These are phyloP conservation scores for Astrothelium macrocarpum DNA, from an alignment of 495 filamentous ascomycete genomes.

Conservation along the genomic window DNA sequence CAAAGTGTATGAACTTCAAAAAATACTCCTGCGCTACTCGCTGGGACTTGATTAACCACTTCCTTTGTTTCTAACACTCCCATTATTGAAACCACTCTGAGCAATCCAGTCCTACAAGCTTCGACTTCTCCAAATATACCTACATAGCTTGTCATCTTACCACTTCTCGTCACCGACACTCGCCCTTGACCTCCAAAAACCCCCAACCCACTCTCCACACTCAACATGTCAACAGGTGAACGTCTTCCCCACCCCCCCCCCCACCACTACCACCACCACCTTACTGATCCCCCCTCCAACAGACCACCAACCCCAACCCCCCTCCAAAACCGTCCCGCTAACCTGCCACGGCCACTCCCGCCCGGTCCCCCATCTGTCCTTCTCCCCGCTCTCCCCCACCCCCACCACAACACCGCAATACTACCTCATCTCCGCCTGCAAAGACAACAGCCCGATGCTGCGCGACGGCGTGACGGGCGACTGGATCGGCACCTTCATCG, in stretches of 20 bases:
- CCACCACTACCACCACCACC: slow-evolving; percentile 24
- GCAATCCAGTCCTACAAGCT: no score
- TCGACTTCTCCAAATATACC: no score
- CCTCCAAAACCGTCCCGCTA: slow-evolving; percentile 71
- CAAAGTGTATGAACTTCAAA: no score
- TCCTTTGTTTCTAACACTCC: not conserved
- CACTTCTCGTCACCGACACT: no score
- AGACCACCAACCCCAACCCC: not conserved
- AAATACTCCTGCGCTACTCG: no score
- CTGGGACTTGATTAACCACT: no score
- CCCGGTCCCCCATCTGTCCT: slow-evolving; percentile 88
- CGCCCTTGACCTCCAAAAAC: no score
- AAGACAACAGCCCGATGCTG: slow-evolving; percentile 99
- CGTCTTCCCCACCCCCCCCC: no score
- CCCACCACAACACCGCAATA: slow-evolving; percentile 52
- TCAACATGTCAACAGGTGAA: slow-evolving; percentile 14
- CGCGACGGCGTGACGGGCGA: slow-evolving; percentile 93
- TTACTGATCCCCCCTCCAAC: not conserved
- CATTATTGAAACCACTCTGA: not conserved
- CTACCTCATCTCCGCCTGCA: slow-evolving; percentile 96
- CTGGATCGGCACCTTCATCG: slow-evolving; percentile 97
- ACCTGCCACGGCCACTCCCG: slow-evolving; percentile 97
- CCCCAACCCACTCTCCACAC: no score
- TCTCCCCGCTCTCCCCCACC: slow-evolving; percentile 77
- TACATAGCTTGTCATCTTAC: no score